A percentile compares a stretch with the other conserved stretches of the same genome.
These are phyloP conservation scores for Lenzites betulinus DNA, from an alignment of 768 basidiomycete genomes.

Conservation along the genomic window DNA sequence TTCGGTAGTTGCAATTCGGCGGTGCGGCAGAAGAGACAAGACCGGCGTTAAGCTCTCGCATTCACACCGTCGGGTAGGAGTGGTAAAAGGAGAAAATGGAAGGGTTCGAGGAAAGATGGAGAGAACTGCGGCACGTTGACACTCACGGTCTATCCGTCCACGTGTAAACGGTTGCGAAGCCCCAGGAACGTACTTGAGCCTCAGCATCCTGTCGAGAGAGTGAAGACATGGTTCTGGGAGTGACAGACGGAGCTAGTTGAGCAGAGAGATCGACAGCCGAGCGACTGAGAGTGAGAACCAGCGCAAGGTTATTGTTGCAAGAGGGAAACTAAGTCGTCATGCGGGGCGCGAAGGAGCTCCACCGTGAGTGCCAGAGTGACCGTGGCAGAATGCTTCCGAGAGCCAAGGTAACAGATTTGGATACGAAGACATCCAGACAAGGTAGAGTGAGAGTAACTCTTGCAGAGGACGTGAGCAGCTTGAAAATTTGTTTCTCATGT, in stretches of 20 bases:
- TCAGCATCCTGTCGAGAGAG: constrained; percentile 23
- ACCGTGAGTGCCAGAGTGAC: background rate
- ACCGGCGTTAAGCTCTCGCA: background rate
- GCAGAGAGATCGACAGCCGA: background rate
- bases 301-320: no score
- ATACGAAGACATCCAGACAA: background rate
- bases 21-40: background rate
- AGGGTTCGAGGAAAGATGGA: background rate
- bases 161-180: constrained; percentile 32
- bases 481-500: no score
- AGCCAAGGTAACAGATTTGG: background rate
- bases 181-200: constrained; percentile 30
- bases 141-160: constrained; percentile 33
- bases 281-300: no score
- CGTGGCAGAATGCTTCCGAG: constrained; percentile 3
- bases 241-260: background rate
- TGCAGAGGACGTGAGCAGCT: background rate
- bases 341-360: background rate
- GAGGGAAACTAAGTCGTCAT: background rate
- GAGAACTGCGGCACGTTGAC: background rate
- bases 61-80: background rate
- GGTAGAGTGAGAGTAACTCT: background rate
- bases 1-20: background rate
- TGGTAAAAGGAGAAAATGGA: background rate
- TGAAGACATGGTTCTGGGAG: constrained; percentile 15